Evolutionary conservation across 2,329 filamentous ascomycete species (phyloP), one percentile per base, ranked within the genome.

Genomic region (Acephala macrosclerotiorum): DNA sequence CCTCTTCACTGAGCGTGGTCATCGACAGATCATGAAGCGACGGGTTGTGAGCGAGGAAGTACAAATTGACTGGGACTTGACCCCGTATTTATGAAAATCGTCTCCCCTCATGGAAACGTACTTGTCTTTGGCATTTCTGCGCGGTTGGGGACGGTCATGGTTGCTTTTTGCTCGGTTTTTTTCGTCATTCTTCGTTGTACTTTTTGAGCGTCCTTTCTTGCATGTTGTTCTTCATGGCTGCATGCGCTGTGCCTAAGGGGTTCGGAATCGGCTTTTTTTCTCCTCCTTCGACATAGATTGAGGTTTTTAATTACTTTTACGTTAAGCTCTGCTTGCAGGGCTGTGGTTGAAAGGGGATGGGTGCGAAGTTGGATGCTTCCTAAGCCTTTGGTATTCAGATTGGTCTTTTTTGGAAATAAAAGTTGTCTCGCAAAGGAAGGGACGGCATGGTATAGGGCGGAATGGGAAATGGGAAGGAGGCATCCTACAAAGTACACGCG

Each of bases 1-100:
- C 72, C 73, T 75, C 73, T 75, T 75, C 16, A 70, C 65, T 75
- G 73, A 75, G 70, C 40, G 72, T 75, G 68, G 59, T 72, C 67
- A 55, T 62, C 33, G 45, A 56, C 57, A 58, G 26, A 45, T 63
- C 26, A 40, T 58, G 53, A 59, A 38, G 29, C 45, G 45, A 49
- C 25, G 7, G 49, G 49, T 29, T 53, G 29, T n/a, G n/a, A 22
- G 45, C n/a, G n/a, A 25, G 20, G 45, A 49, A 49, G 45, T 49
- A 22, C 45, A 22, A 53, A 53, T 53, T 25, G 18, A 53, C 25
- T 53, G 49, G 25, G 49, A 53, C 14, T 26, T 53, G 2, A 12
- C 16, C 25, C 22, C 26, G 49, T 53, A 53, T 53, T 29, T 53
- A 53, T 14, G 49, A 53, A 53, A 53, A 49, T 49, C 49, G 49